These are phyloP conservation scores for Fusarium nanum DNA, from an alignment of 2,329 filamentous ascomycete genomes.

Conservation along the genomic window DNA sequence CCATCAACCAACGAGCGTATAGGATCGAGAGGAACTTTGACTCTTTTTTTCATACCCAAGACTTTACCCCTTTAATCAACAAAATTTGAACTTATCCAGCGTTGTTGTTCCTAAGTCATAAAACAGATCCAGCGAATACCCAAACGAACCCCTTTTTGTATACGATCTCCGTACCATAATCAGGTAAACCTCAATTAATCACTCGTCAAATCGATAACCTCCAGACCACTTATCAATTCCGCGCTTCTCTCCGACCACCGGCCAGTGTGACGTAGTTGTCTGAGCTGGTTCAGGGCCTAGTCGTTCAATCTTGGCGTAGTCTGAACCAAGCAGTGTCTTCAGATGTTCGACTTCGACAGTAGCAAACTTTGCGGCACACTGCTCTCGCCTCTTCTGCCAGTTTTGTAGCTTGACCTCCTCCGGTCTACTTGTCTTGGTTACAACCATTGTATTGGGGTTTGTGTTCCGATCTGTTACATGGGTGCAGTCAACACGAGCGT, in stretches of 20 bases:
- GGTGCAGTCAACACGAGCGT: constrained; percentile 32
- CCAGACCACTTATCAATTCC: neutral
- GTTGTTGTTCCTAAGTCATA: too few relatives aligned
- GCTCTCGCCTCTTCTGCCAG: constrained; percentile 1
- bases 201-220: constrained; percentile 20
- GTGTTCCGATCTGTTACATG: constrained; percentile 30
- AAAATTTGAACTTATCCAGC: too few relatives aligned
- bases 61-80: too few relatives aligned
- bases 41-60: too few relatives aligned
- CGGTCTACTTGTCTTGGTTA: constrained; percentile 40
- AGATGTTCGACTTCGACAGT: constrained; percentile 4
- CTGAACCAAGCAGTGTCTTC: constrained; percentile 6
- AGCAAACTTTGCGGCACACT: neutral
- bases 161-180: too few relatives aligned
- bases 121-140: neutral
- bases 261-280: neutral
- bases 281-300: neutral
- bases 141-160: neutral
- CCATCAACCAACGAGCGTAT: too few relatives aligned
- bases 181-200: too few relatives aligned
- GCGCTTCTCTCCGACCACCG: constrained; percentile 14
- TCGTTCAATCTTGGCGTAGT: constrained; percentile 3
- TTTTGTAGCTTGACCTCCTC: neutral
- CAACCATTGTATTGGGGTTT: constrained; percentile 32
- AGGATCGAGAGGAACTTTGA: too few relatives aligned